phyloP scores from a whole-genome alignment of 352 stramenopile species.

The Globisporangium recalcitrans region DNA sequence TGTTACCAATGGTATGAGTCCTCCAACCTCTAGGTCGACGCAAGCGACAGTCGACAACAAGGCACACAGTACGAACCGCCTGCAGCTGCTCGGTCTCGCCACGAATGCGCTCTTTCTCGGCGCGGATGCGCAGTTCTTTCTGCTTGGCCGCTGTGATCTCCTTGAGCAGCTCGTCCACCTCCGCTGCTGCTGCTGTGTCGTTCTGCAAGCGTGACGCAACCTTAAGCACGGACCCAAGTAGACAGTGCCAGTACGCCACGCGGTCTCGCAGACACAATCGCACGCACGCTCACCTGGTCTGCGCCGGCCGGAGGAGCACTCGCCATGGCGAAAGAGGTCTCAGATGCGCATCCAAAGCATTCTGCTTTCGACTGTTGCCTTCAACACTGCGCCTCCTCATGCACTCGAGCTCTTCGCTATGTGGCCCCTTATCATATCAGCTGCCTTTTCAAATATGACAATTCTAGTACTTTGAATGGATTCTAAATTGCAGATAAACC shows the following conservation, averaged over 20 bases:
- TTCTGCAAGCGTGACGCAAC: conserved; percentile 7
- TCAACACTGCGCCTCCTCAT: neutral
- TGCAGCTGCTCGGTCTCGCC: conserved; percentile 42
- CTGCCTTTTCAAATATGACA: neutral
- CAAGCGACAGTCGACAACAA: neutral
- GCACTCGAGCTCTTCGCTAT: neutral
- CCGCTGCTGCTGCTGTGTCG: conserved; percentile 16
- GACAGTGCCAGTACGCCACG: neutral
- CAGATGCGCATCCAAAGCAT: neutral
- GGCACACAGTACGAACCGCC: conserved; percentile 20
- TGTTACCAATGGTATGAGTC: neutral
- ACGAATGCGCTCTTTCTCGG: conserved; percentile 63
- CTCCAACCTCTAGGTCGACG: neutral
- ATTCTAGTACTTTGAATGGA: neutral
- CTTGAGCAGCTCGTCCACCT: conserved; percentile 53
- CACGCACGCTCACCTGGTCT: neutral
- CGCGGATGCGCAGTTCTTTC: conserved; percentile 54
- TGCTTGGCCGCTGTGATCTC: conserved; percentile 53
- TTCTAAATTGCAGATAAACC: neutral
- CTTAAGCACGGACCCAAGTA: neutral
- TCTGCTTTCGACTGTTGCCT: neutral
- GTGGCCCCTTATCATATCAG: neutral
- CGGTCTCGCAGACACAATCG: neutral
- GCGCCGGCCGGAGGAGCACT: neutral
- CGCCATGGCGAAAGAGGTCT: neutral